These are phyloP conservation scores for Cladobotryum protrusum DNA, from an alignment of 2,329 filamentous ascomycete genomes.

Conservation along the genomic window DNA sequence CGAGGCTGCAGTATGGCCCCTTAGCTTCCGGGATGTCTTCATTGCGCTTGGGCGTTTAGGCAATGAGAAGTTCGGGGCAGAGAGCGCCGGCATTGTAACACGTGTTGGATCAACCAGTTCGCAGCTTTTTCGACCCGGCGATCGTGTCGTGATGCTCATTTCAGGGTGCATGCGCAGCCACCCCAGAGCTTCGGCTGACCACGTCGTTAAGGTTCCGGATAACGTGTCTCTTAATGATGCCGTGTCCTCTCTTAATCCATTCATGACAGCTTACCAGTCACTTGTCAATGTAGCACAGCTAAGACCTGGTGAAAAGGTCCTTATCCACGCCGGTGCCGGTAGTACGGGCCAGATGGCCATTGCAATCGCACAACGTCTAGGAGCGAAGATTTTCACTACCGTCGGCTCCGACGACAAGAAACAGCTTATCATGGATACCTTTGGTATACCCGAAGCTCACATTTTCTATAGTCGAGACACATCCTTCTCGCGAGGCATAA, in stretches of 20 bases:
- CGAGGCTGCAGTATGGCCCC: conserved; percentile 16
- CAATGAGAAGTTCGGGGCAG: conserved; percentile 11
- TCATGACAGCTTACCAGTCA: conserved; percentile 23
- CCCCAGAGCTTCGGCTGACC: not conserved
- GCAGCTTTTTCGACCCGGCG: conserved; percentile 16
- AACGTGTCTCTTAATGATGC: conserved; percentile 28
- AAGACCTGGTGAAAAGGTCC: conserved; percentile 24
- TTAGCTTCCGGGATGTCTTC: conserved; percentile 18
- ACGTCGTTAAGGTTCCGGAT: conserved; percentile 27
- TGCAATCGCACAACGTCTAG: conserved; percentile 19
- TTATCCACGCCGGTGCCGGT: conserved; percentile 30
- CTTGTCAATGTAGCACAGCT: conserved; percentile 20
- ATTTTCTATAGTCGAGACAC: conserved; percentile 26
- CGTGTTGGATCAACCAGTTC: conserved; percentile 10
- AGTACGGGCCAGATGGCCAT: conserved; percentile 27
- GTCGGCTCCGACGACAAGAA: conserved; percentile 23
- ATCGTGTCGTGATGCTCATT: conserved; percentile 16
- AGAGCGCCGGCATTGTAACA: conserved; percentile 21
- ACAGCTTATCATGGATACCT: conserved; percentile 20
- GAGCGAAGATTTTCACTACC: conserved; percentile 19
- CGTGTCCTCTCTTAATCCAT: conserved; percentile 26
- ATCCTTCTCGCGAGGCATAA: conserved; percentile 23
- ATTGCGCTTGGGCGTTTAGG: conserved; percentile 9
- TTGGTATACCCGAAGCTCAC: conserved; percentile 22
- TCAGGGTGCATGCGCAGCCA: conserved; percentile 9